These are phyloP conservation scores for Cyclostephanos invisitatus DNA, from an alignment of 108 stramenopile species.

Conservation along the genomic window DNA sequence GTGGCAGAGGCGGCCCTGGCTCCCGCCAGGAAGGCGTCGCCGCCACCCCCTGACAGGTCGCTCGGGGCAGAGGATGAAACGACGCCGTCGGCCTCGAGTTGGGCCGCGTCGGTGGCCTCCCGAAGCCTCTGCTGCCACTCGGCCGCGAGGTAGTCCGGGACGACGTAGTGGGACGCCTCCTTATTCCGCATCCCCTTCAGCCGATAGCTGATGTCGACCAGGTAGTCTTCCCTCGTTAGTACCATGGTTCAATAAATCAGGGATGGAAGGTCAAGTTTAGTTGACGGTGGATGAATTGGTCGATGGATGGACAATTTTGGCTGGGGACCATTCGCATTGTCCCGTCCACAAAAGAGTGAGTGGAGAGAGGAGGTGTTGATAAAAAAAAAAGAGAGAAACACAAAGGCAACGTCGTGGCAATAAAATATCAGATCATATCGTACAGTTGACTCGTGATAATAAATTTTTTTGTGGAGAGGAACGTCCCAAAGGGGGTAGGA, in stretches of 20 bases:
- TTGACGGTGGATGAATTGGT: too few species aligned
- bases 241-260: conserved; percentile 2
- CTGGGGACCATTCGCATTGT: too few species aligned
- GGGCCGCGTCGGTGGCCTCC: conserved; percentile 9
- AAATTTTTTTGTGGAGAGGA: too few species aligned
- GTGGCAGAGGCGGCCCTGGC: not conserved
- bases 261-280: too few species aligned
- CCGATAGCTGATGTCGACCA: conserved; percentile 31
- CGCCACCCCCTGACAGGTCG: not conserved
- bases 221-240: not conserved
- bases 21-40: conserved; percentile 8
- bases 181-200: conserved; percentile 46
- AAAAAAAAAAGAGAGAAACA: too few species aligned
- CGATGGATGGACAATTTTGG: too few species aligned
- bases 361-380: too few species aligned
- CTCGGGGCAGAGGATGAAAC: not conserved
- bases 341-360: too few species aligned
- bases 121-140: conserved; percentile 41
- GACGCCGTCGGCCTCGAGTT: conserved; percentile 3
- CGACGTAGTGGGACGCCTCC: conserved; percentile 47
- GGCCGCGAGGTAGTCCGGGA: conserved; percentile 63
- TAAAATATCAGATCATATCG: too few species aligned
- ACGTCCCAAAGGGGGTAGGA: too few species aligned
- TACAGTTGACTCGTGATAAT: too few species aligned
- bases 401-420: too few species aligned